A percentile compares a stretch with the other conserved stretches of the same genome.
phyloP scores from a whole-genome alignment of 257 asterid species.

The Rehmannia glutinosa region DNA sequence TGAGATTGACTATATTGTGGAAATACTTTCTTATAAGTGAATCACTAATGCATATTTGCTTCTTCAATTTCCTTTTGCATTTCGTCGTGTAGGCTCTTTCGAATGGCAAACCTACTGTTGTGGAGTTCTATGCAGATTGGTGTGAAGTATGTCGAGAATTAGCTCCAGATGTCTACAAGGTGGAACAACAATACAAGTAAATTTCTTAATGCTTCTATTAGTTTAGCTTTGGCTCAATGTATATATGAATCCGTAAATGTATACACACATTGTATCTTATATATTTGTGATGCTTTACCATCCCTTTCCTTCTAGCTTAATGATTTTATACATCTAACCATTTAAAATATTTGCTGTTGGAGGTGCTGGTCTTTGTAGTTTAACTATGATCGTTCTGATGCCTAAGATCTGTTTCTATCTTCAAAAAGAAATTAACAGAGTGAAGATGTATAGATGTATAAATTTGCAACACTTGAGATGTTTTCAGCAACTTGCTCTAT shows the following conservation, averaged over 20 bases:
- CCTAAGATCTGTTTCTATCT: too few species aligned
- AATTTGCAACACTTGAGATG: too few species aligned
- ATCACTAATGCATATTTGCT: not conserved
- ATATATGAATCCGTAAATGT: too few species aligned
- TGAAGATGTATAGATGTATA: too few species aligned
- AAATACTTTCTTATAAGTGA: not conserved
- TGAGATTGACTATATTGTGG: not conserved
- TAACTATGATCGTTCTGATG: too few species aligned
- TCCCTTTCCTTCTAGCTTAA: not conserved
- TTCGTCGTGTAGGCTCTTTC: conserved; percentile 58
- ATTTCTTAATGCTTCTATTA: not conserved
- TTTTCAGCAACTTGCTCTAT: too few species aligned
- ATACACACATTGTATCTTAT: not conserved
- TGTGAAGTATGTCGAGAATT: conserved; percentile 93
- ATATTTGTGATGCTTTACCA: too few species aligned
- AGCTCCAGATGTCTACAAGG: conserved; percentile 88
- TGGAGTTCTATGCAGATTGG: conserved; percentile 98
- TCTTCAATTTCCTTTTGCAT: not conserved
- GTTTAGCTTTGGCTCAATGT: not conserved
- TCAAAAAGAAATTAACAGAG: too few species aligned
- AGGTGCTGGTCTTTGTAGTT: conserved; percentile 6
- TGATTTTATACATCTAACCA: not conserved
- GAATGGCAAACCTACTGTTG: conserved; percentile 96
- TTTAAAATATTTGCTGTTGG: not conserved
- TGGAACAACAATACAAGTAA: conserved; percentile 83